phyloP scores from a whole-genome alignment of 805 yeast genomes.

The Suhomyces canberraensis region DNA sequence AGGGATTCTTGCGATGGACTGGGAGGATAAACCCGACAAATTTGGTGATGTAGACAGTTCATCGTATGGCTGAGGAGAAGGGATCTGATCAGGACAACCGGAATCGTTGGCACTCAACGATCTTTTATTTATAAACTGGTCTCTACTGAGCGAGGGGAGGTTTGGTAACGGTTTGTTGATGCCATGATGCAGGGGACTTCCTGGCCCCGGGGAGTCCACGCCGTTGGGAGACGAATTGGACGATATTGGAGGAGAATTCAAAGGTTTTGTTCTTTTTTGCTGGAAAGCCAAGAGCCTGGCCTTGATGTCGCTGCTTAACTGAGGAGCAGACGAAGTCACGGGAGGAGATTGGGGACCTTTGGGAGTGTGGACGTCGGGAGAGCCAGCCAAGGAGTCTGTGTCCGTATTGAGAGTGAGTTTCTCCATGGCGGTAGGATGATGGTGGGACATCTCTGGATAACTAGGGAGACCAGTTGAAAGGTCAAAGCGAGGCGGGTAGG shows the following conservation, averaged over 20 bases:
- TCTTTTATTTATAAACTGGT: constrained; percentile 1
- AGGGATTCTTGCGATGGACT: constrained; percentile 4
- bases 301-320: constrained; percentile 62
- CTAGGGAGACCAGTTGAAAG: background rate
- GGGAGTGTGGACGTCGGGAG: constrained; percentile 1
- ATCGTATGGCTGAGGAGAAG: constrained; percentile 4
- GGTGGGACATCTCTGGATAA: background rate
- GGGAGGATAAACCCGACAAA: background rate
- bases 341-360: constrained; percentile 8
- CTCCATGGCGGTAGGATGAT: background rate
- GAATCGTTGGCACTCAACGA: constrained; percentile 11
- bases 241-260: constrained; percentile 12
- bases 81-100: constrained; percentile 4
- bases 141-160: background rate
- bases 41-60: background rate
- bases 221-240: background rate
- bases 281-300: constrained; percentile 87
- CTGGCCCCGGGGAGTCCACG: background rate
- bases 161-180: constrained; percentile 22
- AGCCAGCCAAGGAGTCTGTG: background rate
- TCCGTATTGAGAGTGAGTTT: background rate
- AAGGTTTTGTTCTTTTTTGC: constrained; percentile 53
- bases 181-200: background rate
- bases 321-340: constrained; percentile 6
- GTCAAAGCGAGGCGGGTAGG: too few relatives aligned